phyloP scores from a whole-genome alignment of 768 basidiomycete species.

The Sistotremastrum niveocremeum region DNA sequence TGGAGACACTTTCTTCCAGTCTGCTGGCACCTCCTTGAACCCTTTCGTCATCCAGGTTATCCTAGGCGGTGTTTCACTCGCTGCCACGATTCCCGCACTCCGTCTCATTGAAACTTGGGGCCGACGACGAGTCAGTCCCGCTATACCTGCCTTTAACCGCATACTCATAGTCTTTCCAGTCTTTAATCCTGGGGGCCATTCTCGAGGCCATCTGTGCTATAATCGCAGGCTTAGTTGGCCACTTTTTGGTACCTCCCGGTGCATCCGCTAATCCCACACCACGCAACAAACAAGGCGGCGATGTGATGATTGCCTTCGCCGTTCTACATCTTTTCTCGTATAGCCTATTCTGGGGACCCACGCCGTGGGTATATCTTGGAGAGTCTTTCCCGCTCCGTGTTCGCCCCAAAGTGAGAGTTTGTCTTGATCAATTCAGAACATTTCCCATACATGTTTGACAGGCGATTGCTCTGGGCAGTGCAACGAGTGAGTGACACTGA shows the following conservation, averaged over 20 bases:
- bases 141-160: not conserved
- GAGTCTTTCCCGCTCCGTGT: constrained; percentile 76
- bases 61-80: constrained; percentile 62
- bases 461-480: constrained; percentile 59
- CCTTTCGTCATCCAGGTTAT: constrained; percentile 68
- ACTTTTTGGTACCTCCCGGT: constrained; percentile 44
- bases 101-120: constrained; percentile 62
- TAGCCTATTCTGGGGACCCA: constrained; percentile 67
- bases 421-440: not conserved
- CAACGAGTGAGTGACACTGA: constrained; percentile 26
- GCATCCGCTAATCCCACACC: constrained; percentile 34
- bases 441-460: not conserved
- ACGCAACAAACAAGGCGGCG: constrained; percentile 47
- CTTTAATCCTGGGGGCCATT: constrained; percentile 50
- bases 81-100: constrained; percentile 57
- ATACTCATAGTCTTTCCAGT: constrained; percentile 19
- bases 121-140: constrained; percentile 39
- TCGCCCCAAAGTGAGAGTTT: constrained; percentile 37
- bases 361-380: constrained; percentile 57
- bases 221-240: constrained; percentile 59
- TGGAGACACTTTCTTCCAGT: constrained; percentile 70
- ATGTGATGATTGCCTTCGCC: constrained; percentile 60
- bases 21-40: constrained; percentile 52
- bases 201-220: constrained; percentile 47
- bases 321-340: constrained; percentile 64